Base-by-base conservation (phyloP, 345 rosid species). In the Citrus australasica region DNA sequence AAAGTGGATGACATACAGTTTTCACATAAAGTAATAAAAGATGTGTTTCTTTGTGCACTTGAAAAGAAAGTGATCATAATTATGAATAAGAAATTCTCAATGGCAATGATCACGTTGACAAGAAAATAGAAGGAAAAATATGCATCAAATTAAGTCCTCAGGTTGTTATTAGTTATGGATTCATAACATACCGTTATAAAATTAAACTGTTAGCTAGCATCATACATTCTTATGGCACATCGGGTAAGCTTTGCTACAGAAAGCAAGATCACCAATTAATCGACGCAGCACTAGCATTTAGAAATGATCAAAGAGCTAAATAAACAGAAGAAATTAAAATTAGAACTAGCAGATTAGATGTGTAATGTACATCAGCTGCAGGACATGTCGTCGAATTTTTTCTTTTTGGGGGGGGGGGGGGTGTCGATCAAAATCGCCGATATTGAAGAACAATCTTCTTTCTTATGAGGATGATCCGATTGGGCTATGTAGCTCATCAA, bases 371-470 rank as follows among this genome's bases (percentile, higher is more conserved):
- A 76, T 75, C 80, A 73, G 79, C 67, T 2, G 67, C 70, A 21
- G 79, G 83, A 69, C 67, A 84, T 80, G 86, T 87, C 89, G 85
- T 87, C 90, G 76, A 81, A 82, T 85, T 87, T 67, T 37, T 68
- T 68, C 60, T 30, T 65, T 65, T 53, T 48, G 2, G 32, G 4
- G 33, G 33, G 33, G 33, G 33, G 13, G 5, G 30, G 24, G 9
- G 38, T 37, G 9, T 53, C 22, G 80, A 30, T 71, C 46, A 28
- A 33, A 17, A 53, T 46, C 33, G 33, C 13, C 32, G n/a, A 28
- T 66, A 30, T 68, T 9, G 79, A 68, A 70, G 40, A 7, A 38
- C 21, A 33, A 62, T 35, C 73, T 68, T 33, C 69, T 66, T 66
- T 10, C 10, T 35, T 22, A 1, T 28, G 14, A 62, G 68, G 59